Evolutionary conservation across 345 rosid genomes (phyloP).

Genomic region (Hibiscus syriacus): DNA sequence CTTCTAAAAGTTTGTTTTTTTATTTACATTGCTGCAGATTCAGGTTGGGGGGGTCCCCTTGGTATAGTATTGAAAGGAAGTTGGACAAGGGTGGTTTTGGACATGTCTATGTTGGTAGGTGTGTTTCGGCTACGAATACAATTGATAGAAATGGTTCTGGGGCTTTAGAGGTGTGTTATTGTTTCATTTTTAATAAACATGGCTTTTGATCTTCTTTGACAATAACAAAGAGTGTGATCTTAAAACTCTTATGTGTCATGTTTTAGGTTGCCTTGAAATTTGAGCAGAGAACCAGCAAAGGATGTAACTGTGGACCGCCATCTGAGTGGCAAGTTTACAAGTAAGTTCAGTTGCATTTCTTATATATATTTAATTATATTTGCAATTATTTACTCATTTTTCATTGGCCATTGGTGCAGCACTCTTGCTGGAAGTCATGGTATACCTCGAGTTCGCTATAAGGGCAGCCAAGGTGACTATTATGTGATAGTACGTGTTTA

Average conservation of each 20-base stretch:
- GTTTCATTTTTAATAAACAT: background rate
- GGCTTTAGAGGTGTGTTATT: slow-evolving; percentile 49
- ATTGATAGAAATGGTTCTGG: slow-evolving; percentile 52
- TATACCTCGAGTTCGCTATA: slow-evolving; percentile 65
- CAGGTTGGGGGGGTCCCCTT: slow-evolving; percentile 65
- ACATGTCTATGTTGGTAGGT: slow-evolving; percentile 79
- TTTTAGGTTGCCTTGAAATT: slow-evolving; percentile 55
- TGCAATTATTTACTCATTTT: background rate
- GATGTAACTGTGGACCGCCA: slow-evolving; percentile 55
- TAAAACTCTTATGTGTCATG: background rate
- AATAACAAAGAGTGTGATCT: background rate
- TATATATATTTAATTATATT: background rate
- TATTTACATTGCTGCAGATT: slow-evolving; percentile 32
- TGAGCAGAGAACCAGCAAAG: slow-evolving; percentile 56
- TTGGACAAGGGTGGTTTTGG: slow-evolving; percentile 91
- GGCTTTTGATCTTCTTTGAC: background rate
- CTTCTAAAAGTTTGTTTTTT: background rate
- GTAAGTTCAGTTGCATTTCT: slow-evolving; percentile 14
- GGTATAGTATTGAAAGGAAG: slow-evolving; percentile 57
- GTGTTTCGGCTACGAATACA: slow-evolving; percentile 33
- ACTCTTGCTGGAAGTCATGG: slow-evolving; percentile 79
- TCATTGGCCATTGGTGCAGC: slow-evolving; percentile 22
- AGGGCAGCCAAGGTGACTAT: slow-evolving; percentile 72
- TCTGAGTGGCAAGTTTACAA: slow-evolving; percentile 51
- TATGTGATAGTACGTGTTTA: slow-evolving; percentile 56